A percentile compares a stretch with the other conserved stretches of the same genome.
Evolutionary conservation across 306 rosid species (phyloP).

Genomic region (Malus sylvestris): DNA sequence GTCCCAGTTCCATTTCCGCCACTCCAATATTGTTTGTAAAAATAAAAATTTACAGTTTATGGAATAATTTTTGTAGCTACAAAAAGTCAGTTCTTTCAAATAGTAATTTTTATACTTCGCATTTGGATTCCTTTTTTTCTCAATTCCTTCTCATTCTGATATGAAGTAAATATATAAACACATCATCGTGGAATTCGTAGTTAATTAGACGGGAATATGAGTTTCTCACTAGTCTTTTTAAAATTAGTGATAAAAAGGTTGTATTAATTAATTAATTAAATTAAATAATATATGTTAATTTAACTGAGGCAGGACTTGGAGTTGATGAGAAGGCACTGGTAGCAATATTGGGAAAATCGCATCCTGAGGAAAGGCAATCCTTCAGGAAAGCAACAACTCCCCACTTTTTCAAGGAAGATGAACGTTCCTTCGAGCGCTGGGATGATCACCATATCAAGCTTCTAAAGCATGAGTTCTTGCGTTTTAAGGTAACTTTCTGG

Average conservation of each 20-base stretch:
- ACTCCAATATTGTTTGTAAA: background rate
- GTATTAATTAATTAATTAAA: background rate
- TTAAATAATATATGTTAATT: background rate
- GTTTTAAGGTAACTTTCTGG: conserved; percentile 53
- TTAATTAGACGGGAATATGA: background rate
- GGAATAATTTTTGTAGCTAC: background rate
- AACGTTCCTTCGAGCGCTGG: conserved; percentile 73
- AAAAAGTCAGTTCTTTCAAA: background rate
- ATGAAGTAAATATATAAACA: background rate
- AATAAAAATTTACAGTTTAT: background rate
- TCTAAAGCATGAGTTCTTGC: conserved; percentile 80
- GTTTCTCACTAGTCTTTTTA: background rate
- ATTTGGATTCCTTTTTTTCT: background rate
- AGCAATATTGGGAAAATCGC: conserved; percentile 63
- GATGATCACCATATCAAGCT: conserved; percentile 42
- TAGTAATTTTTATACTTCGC: background rate
- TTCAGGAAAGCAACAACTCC: conserved; percentile 54
- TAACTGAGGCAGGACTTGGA: conserved; percentile 59
- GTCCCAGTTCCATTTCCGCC: background rate
- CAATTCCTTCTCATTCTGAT: background rate
- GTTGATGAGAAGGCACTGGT: conserved; percentile 68
- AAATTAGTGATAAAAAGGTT: background rate
- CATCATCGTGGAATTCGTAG: background rate
- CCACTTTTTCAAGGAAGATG: conserved; percentile 53
- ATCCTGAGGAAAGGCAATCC: conserved; percentile 42